Evolutionary conservation across 495 filamentous ascomycete genomes (phyloP).

Genomic region (Filosporella fistucella): DNA sequence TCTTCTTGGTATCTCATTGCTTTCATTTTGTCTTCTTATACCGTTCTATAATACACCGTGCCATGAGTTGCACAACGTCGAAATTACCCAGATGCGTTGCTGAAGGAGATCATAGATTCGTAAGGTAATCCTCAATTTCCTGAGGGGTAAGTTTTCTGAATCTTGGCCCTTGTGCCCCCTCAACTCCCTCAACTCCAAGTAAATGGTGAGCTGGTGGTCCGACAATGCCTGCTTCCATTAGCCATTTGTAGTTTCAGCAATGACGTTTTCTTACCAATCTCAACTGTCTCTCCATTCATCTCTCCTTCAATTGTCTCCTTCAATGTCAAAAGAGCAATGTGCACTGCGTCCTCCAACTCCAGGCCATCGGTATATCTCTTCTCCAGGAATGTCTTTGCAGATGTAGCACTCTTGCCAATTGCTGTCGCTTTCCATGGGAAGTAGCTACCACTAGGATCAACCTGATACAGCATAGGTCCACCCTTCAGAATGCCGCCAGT

Average conservation of each 20-base stretch:
- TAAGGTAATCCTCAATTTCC: constrained; percentile 98
- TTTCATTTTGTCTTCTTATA: constrained; percentile 19
- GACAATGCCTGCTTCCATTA: constrained; percentile 70
- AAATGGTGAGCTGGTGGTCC: constrained; percentile 90
- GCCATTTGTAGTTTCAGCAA: background rate
- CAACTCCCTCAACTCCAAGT: constrained; percentile 88
- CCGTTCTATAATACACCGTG: constrained; percentile 24
- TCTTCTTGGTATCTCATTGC: constrained; percentile 20
- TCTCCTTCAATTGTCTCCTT: constrained; percentile 99
- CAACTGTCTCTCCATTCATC: constrained; percentile 98
- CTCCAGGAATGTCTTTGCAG: constrained; percentile 96
- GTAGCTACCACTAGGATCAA: constrained; percentile 93
- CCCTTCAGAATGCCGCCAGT: constrained; percentile 94
- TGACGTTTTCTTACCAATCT: constrained; percentile 85
- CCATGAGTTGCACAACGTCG: constrained; percentile 17
- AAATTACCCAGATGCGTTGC: constrained; percentile 20
- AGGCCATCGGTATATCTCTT: constrained; percentile 97
- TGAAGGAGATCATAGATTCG: constrained; percentile 66
- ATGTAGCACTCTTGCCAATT: constrained; percentile 97
- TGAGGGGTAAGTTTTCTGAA: constrained; percentile 95
- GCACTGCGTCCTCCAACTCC: constrained; percentile 96
- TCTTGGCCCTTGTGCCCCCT: constrained; percentile 81
- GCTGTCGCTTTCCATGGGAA: constrained; percentile 99
- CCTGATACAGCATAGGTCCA: constrained; percentile 95
- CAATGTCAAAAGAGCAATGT: constrained; percentile 94